Evolutionary conservation across 2,329 filamentous ascomycete genomes (phyloP), one percentile per base, ranked within the genome.

Genomic region (Aspergillus felis): DNA sequence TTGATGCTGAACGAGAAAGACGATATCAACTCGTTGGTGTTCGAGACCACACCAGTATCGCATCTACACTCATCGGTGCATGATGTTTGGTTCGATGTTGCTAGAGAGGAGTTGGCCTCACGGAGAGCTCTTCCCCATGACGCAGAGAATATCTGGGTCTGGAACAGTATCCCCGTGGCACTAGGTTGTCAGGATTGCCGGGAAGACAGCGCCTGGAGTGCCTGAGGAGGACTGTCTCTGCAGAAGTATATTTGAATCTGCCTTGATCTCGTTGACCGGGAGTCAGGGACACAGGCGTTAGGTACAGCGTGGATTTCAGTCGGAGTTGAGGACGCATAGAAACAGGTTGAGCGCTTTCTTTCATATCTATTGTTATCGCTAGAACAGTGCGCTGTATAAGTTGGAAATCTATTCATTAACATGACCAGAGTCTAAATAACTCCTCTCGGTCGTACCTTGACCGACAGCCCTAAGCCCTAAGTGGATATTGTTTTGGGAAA

Each of bases 51-150:
- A 7, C 60, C 71, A 20, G 63, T 64, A 29, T 61, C 66, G 41
- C 68, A 71, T 53, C 58, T 69, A 52, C 68, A 74, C 59, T 63
- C 61, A 44, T 71, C 70, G 3, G 61, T 75, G 17, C 62, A 69
- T 38, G 74, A 77, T 54, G 69, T 77, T 49, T 78, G 75, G 75
- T 75, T 76, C 56, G 68, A 73, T 60, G 70, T 69, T 48, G 74
- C 71, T 6, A 63, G 59, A 10, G 59, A 64, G 28, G 73, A 75
- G 53, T 56, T 77, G 56, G 60, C 38, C 1, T 59, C 58, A 17
- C 64, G 74, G 50, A 57, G 62, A 22, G 66, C 68, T 10, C 54
- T 66, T 27, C 71, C 66, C 14, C 75, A 78, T 60, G 63, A 67
- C 51, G 63, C 68, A 55, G 72, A 75, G 54, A 64, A 64, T 35